Evolutionary conservation across 208 protist genomes (phyloP).

Genomic region (Leishmania lainsoni): DNA sequence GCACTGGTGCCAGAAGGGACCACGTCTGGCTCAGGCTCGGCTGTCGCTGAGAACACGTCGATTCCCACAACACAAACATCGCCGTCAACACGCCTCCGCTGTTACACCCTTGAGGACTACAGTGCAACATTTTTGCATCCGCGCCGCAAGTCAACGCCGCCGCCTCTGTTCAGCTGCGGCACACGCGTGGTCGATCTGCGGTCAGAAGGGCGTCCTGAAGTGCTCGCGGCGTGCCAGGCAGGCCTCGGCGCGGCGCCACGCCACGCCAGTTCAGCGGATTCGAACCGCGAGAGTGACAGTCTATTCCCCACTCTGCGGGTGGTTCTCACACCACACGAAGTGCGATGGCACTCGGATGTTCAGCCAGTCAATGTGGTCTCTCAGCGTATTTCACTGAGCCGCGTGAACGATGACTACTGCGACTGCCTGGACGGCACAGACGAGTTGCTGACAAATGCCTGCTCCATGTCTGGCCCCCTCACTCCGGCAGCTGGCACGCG

Average conservation of each 20-base stretch:
- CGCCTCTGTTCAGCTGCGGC: constrained; percentile 67
- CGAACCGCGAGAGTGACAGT: neutral
- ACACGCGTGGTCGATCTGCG: constrained; percentile 64
- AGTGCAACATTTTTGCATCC: constrained; percentile 50
- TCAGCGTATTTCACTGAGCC: constrained; percentile 52
- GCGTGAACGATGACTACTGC: constrained; percentile 86
- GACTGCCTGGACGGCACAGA: constrained; percentile 83
- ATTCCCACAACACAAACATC: neutral
- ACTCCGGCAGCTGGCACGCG: constrained; percentile 37
- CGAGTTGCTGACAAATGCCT: constrained; percentile 76
- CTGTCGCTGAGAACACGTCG: neutral
- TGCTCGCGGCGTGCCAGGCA: constrained; percentile 38
- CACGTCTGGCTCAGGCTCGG: neutral
- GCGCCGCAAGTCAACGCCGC: constrained; percentile 3
- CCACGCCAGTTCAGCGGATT: neutral
- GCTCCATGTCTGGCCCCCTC: constrained; percentile 68
- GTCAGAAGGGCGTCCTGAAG: constrained; percentile 35
- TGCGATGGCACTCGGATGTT: constrained; percentile 34
- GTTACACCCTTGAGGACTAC: constrained; percentile 76
- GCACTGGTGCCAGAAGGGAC: neutral
- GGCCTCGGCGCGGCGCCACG: constrained; percentile 20
- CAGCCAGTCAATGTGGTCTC: constrained; percentile 50
- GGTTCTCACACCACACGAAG: constrained; percentile 58
- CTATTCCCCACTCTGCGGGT: constrained; percentile 44
- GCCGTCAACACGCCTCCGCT: constrained; percentile 15